A percentile compares a stretch with the other conserved stretches of the same genome.
Conservation (phyloP, 441 rosid species). For the Erodium moschatum region DNA sequence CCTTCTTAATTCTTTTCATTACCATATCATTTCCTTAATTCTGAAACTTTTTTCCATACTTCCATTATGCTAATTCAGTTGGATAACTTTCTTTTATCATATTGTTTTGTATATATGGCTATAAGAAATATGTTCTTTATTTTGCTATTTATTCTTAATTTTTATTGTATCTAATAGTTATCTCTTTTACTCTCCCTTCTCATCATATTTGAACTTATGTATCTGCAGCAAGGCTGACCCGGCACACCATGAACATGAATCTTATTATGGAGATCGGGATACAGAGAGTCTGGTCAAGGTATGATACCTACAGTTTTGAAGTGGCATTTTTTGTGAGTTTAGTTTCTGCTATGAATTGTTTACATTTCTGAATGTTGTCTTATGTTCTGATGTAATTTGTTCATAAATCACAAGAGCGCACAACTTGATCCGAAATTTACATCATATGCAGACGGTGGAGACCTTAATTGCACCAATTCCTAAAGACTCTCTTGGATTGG, state of each 20-base stretch:
- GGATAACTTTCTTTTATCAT: background rate
- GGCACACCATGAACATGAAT: constrained; percentile 97
- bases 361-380: background rate
- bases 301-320: constrained; percentile 18
- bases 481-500: constrained; percentile 40
- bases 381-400: background rate
- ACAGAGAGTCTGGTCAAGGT: constrained; percentile 89
- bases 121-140: background rate
- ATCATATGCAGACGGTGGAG: constrained; percentile 61
- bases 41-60: background rate
- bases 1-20: background rate
- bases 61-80: background rate
- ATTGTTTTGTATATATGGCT: background rate
- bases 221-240: constrained; percentile 64
- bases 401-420: background rate
- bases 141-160: constrained; percentile 10
- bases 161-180: background rate
- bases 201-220: constrained; percentile 3
- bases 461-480: constrained; percentile 59
- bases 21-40: background rate
- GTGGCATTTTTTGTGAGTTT: background rate
- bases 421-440: constrained; percentile 22
- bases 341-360: background rate
- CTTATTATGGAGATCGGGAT: constrained; percentile 98
- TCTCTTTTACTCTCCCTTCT: constrained; percentile 7